Percentiles rank a stretch among this genome's conserved stretches.
Evolutionary conservation across 2,329 filamentous ascomycete genomes (phyloP).

Genomic region (Aurifilum marmelostoma): DNA sequence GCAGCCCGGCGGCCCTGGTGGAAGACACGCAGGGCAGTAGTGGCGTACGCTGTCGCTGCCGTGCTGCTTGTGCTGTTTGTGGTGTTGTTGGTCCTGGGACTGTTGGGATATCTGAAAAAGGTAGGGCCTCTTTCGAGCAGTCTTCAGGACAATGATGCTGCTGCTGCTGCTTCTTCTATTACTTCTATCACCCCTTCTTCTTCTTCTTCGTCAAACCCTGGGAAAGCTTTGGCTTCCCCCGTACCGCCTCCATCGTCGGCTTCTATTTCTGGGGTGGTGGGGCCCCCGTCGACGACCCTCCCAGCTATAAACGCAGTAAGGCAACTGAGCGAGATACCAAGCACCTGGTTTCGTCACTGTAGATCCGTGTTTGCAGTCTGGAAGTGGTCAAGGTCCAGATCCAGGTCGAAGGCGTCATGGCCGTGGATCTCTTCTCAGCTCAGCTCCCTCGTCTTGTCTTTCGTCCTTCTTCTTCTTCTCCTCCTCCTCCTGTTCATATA

Average conservation of each 20-base stretch:
- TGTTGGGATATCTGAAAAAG: conserved; percentile 28
- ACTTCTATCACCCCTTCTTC: conserved; percentile 16
- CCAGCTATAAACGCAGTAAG: conserved; percentile 22
- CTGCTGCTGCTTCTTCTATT: not conserved
- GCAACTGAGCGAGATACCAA: not conserved
- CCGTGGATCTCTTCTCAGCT: not conserved
- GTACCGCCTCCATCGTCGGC: not conserved
- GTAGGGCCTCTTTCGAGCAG: conserved; percentile 25
- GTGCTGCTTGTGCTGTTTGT: conserved; percentile 23
- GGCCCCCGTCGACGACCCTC: conserved; percentile 14
- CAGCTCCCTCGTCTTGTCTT: not conserved
- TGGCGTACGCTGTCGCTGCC: conserved; percentile 18
- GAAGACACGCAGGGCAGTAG: conserved; percentile 22
- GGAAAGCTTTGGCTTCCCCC: conserved; percentile 12
- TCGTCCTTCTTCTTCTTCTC: no score
- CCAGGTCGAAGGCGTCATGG: not conserved
- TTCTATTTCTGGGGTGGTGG: conserved; percentile 10
- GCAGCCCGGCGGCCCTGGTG: conserved; percentile 26
- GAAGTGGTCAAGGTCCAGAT: not conserved
- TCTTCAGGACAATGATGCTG: conserved; percentile 4
- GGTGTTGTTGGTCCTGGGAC: conserved; percentile 28
- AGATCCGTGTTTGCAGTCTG: not conserved
- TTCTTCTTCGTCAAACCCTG: conserved; percentile 17
- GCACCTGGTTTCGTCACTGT: not conserved
- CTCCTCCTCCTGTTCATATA: not conserved